Evolutionary conservation across 352 stramenopile species (phyloP).

Genomic region (Phytophthora boehmeriae): DNA sequence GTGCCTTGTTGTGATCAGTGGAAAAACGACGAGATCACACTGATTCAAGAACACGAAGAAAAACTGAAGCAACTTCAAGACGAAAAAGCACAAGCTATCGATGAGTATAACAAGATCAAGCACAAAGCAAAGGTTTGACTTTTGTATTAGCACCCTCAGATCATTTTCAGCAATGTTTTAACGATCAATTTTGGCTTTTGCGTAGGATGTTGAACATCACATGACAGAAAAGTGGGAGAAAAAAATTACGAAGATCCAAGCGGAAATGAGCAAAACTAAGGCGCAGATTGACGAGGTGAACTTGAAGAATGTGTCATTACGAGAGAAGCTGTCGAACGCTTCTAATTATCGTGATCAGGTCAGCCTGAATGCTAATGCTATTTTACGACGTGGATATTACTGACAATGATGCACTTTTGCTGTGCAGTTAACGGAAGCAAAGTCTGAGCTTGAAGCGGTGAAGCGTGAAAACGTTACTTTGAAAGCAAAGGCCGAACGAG

Average conservation of each 20-base stretch:
- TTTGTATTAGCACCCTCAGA: background rate
- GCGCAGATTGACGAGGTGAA: conserved; percentile 76
- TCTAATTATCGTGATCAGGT: conserved; percentile 79
- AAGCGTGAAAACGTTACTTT: conserved; percentile 57
- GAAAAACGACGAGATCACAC: conserved; percentile 57
- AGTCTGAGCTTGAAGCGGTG: conserved; percentile 51
- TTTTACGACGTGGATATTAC: background rate
- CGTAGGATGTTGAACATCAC: conserved; percentile 63
- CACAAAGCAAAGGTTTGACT: conserved; percentile 60
- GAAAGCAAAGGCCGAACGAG: conserved; percentile 52
- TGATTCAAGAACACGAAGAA: conserved; percentile 64
- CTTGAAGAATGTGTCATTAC: conserved; percentile 78
- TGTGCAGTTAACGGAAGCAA: conserved; percentile 63
- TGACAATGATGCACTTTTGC: conserved; percentile 8
- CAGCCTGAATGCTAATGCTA: background rate
- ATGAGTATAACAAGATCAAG: conserved; percentile 59
- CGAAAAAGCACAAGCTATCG: conserved; percentile 56
- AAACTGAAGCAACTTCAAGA: conserved; percentile 64
- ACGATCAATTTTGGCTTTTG: background rate
- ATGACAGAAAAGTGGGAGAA: conserved; percentile 82
- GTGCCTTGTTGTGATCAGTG: conserved; percentile 39
- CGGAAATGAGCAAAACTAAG: conserved; percentile 70
- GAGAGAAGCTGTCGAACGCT: conserved; percentile 69
- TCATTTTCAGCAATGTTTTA: conserved; percentile 3
- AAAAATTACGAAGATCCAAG: conserved; percentile 69